phyloP scores from a whole-genome alignment of 2,329 filamentous ascomycete genomes.

The Pestalotiopsis sp. region DNA sequence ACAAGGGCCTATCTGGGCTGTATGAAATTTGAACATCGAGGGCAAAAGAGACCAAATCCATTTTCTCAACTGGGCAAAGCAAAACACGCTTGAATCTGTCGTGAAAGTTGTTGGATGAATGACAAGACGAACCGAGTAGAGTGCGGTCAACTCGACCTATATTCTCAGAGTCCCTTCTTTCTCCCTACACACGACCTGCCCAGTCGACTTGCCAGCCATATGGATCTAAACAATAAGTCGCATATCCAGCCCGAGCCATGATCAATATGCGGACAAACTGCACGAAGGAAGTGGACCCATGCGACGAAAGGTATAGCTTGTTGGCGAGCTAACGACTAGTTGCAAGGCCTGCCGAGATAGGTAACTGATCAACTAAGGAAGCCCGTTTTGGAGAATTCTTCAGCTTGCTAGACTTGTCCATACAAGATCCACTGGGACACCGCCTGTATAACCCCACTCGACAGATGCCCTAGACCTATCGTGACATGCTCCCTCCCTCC shows the following conservation, averaged over 20 bases:
- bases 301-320: background rate
- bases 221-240: background rate
- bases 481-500: background rate
- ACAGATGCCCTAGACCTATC: background rate
- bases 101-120: background rate
- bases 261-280: background rate
- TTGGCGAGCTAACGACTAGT: background rate
- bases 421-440: constrained; percentile 1
- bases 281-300: background rate
- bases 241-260: background rate
- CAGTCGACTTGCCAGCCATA: background rate
- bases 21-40: constrained; percentile 37
- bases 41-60: constrained; percentile 42
- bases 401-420: background rate
- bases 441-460: background rate
- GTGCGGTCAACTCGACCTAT: background rate
- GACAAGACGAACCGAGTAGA: background rate
- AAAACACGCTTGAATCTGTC: background rate
- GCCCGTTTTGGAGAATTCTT: background rate
- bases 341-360: background rate
- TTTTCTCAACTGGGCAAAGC: background rate
- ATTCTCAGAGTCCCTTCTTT: background rate
- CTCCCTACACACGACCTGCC: background rate
- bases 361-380: background rate
- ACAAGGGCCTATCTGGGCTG: constrained; percentile 39